These are phyloP conservation scores for Rhizopogon vinicolor DNA, from an alignment of 768 basidiomycete genomes.

Conservation along the genomic window DNA sequence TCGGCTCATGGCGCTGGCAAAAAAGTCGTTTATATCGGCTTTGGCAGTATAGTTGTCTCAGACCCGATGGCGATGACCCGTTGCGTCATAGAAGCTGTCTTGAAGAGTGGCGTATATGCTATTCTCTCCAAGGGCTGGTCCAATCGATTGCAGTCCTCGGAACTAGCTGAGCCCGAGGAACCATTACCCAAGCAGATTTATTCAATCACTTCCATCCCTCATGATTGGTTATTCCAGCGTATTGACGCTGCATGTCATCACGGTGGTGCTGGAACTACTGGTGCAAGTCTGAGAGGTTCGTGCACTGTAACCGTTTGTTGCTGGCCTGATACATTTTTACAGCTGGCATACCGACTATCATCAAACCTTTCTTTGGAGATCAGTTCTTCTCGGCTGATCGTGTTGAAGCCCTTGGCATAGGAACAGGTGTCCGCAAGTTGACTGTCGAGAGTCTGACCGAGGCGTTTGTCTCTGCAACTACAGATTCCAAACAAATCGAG, in stretches of 20 bases:
- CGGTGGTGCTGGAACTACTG: conserved; percentile 95
- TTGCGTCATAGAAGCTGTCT: conserved; percentile 84
- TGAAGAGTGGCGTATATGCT: conserved; percentile 82
- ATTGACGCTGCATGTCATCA: conserved; percentile 99
- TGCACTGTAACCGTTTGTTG: not conserved
- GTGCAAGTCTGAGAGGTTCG: conserved; percentile 87
- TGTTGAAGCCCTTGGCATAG: conserved; percentile 94
- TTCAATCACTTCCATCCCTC: conserved; percentile 80
- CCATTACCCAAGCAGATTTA: conserved; percentile 78
- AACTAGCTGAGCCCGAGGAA: conserved; percentile 60
- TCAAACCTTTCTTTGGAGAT: conserved; percentile 97
- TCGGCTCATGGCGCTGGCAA: conserved; percentile 67
- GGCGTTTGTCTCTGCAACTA: conserved; percentile 78
- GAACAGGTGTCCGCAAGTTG: conserved; percentile 82
- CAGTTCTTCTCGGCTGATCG: conserved; percentile 98
- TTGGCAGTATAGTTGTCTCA: conserved; percentile 95
- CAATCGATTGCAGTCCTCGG: conserved; percentile 69
- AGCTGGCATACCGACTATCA: conserved; percentile 94
- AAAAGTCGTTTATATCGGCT: conserved; percentile 97
- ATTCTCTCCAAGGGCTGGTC: conserved; percentile 99
- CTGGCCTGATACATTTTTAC: conserved; percentile 3
- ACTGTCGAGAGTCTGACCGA: conserved; percentile 74
- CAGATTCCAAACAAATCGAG: conserved; percentile 83
- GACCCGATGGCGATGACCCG: conserved; percentile 92
- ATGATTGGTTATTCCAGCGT: conserved; percentile 92